phyloP scores from a whole-genome alignment of 169 alveolate species.

The Cryptosporidium viatorum region DNA sequence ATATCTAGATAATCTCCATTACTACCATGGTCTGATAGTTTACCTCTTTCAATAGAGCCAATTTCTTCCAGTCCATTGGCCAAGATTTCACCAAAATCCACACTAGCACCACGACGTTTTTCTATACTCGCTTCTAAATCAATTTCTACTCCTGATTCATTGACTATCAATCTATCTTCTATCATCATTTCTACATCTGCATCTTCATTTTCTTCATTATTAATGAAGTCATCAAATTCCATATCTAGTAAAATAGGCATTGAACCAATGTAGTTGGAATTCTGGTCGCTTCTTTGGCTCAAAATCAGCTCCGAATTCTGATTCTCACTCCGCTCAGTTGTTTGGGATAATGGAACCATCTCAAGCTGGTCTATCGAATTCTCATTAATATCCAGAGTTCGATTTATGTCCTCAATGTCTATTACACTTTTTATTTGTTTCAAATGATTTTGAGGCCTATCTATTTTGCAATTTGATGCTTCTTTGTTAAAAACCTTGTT shows the following conservation, averaged over 20 bases:
- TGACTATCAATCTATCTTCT: conserved; percentile 7
- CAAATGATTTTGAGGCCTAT: neutral
- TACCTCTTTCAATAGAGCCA: conserved; percentile 6
- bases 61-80: conserved; percentile 61
- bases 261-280: neutral
- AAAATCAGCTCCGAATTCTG: neutral
- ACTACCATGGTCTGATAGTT: neutral
- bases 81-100: conserved; percentile 18
- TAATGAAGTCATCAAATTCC: conserved; percentile 68
- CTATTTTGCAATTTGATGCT: conserved; percentile 11
- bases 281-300: neutral
- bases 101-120: conserved; percentile 59
- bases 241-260: conserved; percentile 30
- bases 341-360: conserved; percentile 37
- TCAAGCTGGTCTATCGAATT: conserved; percentile 22
- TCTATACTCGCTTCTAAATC: conserved; percentile 24
- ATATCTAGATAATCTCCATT: neutral
- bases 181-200: conserved; percentile 32
- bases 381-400: conserved; percentile 32
- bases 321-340: neutral
- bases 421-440: neutral
- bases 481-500: neutral
- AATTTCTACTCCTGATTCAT: conserved; percentile 30
- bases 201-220: conserved; percentile 3
- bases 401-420: conserved; percentile 51